A percentile compares a stretch with the other conserved stretches of the same genome.
Evolutionary conservation across 2,329 filamentous ascomycete species (phyloP).

Genomic region (Claviceps africana): DNA sequence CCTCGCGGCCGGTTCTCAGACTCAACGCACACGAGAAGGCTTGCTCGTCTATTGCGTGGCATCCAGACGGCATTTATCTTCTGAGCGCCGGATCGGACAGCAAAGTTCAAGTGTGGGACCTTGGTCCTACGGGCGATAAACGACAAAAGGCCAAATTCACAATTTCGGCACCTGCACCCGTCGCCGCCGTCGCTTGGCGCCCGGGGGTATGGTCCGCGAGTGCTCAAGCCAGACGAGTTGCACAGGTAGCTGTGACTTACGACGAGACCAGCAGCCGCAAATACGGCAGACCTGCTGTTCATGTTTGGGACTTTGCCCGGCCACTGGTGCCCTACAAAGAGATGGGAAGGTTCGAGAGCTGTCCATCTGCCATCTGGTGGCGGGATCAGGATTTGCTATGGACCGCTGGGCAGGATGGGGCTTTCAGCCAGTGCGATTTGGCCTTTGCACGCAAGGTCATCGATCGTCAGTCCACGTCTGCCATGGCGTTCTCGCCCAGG

Average conservation of each 20-base stretch:
- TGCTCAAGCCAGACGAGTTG: slow-evolving; percentile 42
- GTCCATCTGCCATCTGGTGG: slow-evolving; percentile 47
- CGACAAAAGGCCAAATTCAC: slow-evolving; percentile 51
- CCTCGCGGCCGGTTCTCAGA: slow-evolving; percentile 37
- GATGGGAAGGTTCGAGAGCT: slow-evolving; percentile 44
- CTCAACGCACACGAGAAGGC: slow-evolving; percentile 49
- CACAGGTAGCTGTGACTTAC: slow-evolving; percentile 49
- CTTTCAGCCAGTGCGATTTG: slow-evolving; percentile 51
- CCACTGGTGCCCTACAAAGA: slow-evolving; percentile 54
- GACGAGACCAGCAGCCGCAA: slow-evolving; percentile 40
- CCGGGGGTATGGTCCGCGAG: slow-evolving; percentile 53
- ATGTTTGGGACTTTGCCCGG: slow-evolving; percentile 56
- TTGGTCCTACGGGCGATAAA: slow-evolving; percentile 45
- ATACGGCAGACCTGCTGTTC: slow-evolving; percentile 43
- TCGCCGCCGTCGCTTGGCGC: slow-evolving; percentile 47
- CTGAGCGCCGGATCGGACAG: slow-evolving; percentile 49
- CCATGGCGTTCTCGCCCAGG: slow-evolving; percentile 43
- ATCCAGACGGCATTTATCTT: slow-evolving; percentile 52
- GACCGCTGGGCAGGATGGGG: slow-evolving; percentile 48
- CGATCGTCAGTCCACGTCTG: slow-evolving; percentile 47
- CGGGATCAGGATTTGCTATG: slow-evolving; percentile 51
- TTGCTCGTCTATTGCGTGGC: slow-evolving; percentile 49
- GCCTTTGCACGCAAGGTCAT: slow-evolving; percentile 49
- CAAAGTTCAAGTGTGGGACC: slow-evolving; percentile 51
- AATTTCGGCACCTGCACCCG: slow-evolving; percentile 45